phyloP scores from a whole-genome alignment of 1,139 yeast species.

The Saccharomyces hybrid region DNA sequence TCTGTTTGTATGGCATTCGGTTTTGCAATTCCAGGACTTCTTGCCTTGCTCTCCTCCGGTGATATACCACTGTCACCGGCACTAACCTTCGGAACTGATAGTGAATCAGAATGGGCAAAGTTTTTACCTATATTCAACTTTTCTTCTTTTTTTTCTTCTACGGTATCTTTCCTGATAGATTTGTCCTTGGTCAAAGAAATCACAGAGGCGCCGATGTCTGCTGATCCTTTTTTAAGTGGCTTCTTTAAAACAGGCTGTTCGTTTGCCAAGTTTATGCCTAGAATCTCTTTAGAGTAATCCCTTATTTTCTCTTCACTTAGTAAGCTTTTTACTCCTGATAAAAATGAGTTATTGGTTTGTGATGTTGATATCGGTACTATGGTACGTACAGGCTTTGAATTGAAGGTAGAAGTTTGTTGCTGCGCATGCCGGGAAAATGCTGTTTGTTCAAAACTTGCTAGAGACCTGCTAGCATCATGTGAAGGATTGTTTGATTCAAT shows the following conservation, averaged over 20 bases:
- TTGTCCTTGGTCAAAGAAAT: background rate
- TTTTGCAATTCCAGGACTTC: background rate
- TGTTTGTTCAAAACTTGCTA: background rate
- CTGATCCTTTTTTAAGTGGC: background rate
- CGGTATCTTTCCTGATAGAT: background rate
- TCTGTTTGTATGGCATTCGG: background rate
- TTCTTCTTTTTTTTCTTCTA: background rate
- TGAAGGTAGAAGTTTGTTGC: background rate
- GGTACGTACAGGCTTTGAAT: background rate
- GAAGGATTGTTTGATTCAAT: background rate
- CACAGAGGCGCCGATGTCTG: background rate
- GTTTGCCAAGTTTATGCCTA: background rate
- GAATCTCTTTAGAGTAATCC: background rate
- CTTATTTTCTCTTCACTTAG: background rate
- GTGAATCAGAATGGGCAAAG: background rate
- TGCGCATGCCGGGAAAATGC: background rate
- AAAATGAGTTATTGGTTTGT: background rate
- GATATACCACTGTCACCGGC: background rate
- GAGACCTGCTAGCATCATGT: background rate
- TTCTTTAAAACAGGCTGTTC: background rate
- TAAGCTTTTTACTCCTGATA: background rate
- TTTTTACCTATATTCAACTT: background rate
- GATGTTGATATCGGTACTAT: background rate
- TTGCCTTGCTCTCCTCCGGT: background rate
- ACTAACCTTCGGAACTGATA: background rate